Evolutionary conservation across 2,329 filamentous ascomycete species (phyloP), one percentile per base, ranked within the genome.

Genomic region (Aspergillus texensis): DNA sequence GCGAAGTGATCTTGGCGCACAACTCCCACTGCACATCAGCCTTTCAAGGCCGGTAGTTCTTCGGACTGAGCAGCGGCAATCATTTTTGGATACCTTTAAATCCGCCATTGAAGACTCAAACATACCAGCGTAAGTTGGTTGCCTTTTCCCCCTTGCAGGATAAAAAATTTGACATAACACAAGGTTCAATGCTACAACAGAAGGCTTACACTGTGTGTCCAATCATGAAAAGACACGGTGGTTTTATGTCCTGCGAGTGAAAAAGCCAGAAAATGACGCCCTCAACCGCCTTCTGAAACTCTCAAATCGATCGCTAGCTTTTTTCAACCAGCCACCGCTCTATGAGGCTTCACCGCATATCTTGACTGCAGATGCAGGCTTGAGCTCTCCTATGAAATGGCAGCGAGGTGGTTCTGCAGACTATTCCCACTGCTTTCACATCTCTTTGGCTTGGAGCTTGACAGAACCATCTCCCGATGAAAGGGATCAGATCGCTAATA

Each of bases 371-470:
- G 36, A 59, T 21, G 30, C 21, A 16, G 39, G 54, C 19, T 26
- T 46, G 24, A 48, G 41, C 30, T n/a, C n/a, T 19, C 21, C 12
- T 41, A 46, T 26, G 57, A 56, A 45, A 54, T n/a, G 12, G 12
- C 43, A 36, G 21, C 50, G 19, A 19, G 39, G 6, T 30, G 28
- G 10, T n/a, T n/a, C 68, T 71, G 12, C 28, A 39, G 83, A 87
- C 68, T 75, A 77, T 60, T 84, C 84, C 5, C 76, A 83, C 56
- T 87, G 85, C 26, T 97, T 97, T 73, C 95, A 99, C 77, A 81
- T 98, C 64, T 97, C 93, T 53, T 87, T 99, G 61, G 95, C 90
- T 0, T 98, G 94, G 95, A 90, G 86, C 1, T 83, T 94, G 65
- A 77, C 82, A 11, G 75, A 80, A 48, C 88, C 87, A 0, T 80